A percentile compares a stretch with the other conserved stretches of the same genome.
phyloP scores from a whole-genome alignment of 2,329 filamentous ascomycete genomes.

The Colletotrichum acutatum region DNA sequence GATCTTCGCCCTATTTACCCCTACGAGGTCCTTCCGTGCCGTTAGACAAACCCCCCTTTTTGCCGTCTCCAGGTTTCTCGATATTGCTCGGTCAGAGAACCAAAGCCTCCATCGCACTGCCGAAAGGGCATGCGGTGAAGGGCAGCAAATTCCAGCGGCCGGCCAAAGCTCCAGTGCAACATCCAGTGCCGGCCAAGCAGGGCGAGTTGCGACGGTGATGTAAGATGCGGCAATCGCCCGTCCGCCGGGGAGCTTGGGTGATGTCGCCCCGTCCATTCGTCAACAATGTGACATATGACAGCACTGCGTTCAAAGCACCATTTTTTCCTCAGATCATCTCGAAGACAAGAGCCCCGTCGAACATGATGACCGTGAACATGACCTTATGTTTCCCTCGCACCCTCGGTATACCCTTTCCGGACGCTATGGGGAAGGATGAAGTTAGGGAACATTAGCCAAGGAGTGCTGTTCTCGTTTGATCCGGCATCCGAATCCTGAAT shows the following conservation, averaged over 20 bases:
- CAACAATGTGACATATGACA: constrained; percentile 1
- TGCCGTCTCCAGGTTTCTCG: constrained; percentile 2
- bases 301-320: neutral
- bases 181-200: neutral
- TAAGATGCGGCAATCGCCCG: constrained; percentile 29
- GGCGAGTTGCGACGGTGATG: constrained; percentile 9
- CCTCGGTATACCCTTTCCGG: neutral
- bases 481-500: too few relatives aligned
- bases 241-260: neutral
- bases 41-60: neutral
- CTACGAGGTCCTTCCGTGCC: neutral
- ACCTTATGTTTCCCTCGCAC: too few relatives aligned
- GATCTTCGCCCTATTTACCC: neutral
- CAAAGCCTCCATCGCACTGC: neutral
- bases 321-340: neutral
- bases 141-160: too few relatives aligned
- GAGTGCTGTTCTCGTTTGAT: too few relatives aligned
- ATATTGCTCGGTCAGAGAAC: neutral
- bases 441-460: neutral
- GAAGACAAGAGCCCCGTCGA: too few relatives aligned
- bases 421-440: neutral
- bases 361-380: too few relatives aligned
- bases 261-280: constrained; percentile 1
- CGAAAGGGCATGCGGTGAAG: neutral
- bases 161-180: neutral